A percentile compares a stretch with the other conserved stretches of the same genome.
These are phyloP conservation scores for Candida ovalis DNA, from an alignment of 805 yeast species.

Conservation along the genomic window DNA sequence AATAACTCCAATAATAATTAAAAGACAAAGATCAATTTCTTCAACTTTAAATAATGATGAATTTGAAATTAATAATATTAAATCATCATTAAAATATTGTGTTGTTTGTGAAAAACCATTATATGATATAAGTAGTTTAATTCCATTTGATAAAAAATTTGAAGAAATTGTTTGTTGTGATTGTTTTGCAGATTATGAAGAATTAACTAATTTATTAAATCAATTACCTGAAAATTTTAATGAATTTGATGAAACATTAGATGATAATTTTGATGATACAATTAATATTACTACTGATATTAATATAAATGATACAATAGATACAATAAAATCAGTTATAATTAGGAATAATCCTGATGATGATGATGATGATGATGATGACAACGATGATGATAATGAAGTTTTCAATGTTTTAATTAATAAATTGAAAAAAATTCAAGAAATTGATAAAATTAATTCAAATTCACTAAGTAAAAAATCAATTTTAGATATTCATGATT, in stretches of 20 bases:
- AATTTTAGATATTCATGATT: not conserved
- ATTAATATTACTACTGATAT: not conserved
- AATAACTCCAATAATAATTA: too few relatives aligned
- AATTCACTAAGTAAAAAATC: slow-evolving; percentile 1
- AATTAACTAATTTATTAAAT: slow-evolving; percentile 14
- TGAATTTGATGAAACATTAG: not conserved
- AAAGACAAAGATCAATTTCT: not conserved
- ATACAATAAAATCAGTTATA: not conserved
- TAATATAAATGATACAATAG: not conserved
- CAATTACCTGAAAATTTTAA: slow-evolving; percentile 4
- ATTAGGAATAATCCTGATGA: not conserved
- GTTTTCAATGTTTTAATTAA: slow-evolving; percentile 2
- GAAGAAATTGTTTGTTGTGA: slow-evolving; percentile 60
- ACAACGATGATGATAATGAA: not conserved
- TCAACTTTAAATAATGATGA: not conserved
- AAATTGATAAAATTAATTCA: slow-evolving; percentile 1
- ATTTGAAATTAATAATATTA: slow-evolving; percentile 16
- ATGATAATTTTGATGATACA: not conserved
- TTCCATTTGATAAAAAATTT: slow-evolving; percentile 25
- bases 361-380: not conserved
- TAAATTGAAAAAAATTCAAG: slow-evolving; percentile 6
- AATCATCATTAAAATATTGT: slow-evolving; percentile 43
- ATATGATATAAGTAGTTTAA: slow-evolving; percentile 51
- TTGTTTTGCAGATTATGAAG: slow-evolving; percentile 46
- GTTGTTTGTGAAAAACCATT: slow-evolving; percentile 68